A percentile compares a stretch with the other conserved stretches of the same genome.
These are phyloP conservation scores for Kernera saxatilis DNA, from an alignment of 345 rosid genomes.

Conservation along the genomic window DNA sequence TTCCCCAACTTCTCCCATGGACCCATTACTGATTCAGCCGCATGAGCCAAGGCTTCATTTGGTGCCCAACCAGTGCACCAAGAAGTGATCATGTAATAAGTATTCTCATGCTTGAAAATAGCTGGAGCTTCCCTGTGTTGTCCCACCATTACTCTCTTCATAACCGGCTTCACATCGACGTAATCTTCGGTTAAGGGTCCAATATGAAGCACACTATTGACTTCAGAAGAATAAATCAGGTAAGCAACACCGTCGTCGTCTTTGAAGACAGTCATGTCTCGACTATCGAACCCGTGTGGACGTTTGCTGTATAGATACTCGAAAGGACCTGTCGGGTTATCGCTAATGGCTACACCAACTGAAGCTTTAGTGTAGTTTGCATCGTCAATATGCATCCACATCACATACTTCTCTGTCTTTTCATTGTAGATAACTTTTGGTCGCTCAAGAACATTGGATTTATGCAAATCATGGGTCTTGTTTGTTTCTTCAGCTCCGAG, in stretches of 20 bases:
- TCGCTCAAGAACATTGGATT: slow-evolving; percentile 84
- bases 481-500: slow-evolving; percentile 63
- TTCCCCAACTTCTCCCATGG: slow-evolving; percentile 95
- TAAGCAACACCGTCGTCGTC: slow-evolving; percentile 78
- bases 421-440: slow-evolving; percentile 87
- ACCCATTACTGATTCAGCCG: slow-evolving; percentile 83
- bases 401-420: slow-evolving; percentile 66
- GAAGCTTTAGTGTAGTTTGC: slow-evolving; percentile 91
- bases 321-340: slow-evolving; percentile 79
- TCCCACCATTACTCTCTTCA: slow-evolving; percentile 60
- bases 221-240: slow-evolving; percentile 73
- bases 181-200: slow-evolving; percentile 75
- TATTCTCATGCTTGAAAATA: slow-evolving; percentile 64
- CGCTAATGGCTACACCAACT: slow-evolving; percentile 71
- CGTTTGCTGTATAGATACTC: slow-evolving; percentile 62
- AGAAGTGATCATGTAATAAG: slow-evolving; percentile 88
- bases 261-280: slow-evolving; percentile 94
- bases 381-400: slow-evolving; percentile 99
- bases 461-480: slow-evolving; percentile 74
- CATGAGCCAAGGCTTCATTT: slow-evolving; percentile 81
- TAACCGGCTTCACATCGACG: slow-evolving; percentile 47
- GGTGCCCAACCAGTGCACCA: slow-evolving; percentile 99
- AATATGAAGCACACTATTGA: slow-evolving; percentile 86
- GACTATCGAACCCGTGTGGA: slow-evolving; percentile 83
- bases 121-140: slow-evolving; percentile 93